Evolutionary conservation across 345 rosid species (phyloP).

Genomic region (Salix udensis): DNA sequence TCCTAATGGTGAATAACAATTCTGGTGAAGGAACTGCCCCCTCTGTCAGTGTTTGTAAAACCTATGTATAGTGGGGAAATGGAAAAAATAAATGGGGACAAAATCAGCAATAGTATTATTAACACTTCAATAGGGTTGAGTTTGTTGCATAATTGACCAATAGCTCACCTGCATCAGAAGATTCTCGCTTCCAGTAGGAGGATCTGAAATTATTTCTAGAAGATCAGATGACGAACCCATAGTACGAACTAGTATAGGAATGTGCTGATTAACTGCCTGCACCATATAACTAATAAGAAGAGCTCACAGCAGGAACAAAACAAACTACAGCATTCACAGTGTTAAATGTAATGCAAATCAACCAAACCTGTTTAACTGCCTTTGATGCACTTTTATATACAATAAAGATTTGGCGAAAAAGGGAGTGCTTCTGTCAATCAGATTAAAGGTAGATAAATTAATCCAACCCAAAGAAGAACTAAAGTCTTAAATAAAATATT

Average conservation of each 20-base stretch:
- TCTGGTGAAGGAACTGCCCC: constrained; percentile 73
- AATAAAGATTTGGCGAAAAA: constrained; percentile 72
- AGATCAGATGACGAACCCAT: constrained; percentile 91
- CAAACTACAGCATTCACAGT: neutral
- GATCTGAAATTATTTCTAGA: constrained; percentile 87
- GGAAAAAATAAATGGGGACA: constrained; percentile 10
- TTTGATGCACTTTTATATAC: constrained; percentile 56
- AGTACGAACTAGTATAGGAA: constrained; percentile 90
- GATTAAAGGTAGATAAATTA: constrained; percentile 19
- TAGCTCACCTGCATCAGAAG: constrained; percentile 76
- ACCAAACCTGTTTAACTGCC: constrained; percentile 74
- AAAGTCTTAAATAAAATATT: neutral
- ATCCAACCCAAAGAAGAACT: neutral
- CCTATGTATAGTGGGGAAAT: constrained; percentile 40
- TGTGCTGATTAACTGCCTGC: constrained; percentile 89
- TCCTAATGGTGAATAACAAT: constrained; percentile 65
- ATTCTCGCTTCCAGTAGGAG: constrained; percentile 80
- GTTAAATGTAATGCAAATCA: constrained; percentile 7
- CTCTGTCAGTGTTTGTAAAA: constrained; percentile 79
- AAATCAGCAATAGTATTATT: constrained; percentile 11
- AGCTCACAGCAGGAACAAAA: constrained; percentile 10
- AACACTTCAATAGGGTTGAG: constrained; percentile 1
- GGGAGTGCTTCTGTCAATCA: constrained; percentile 82
- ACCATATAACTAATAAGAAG: constrained; percentile 26
- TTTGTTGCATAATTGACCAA: constrained; percentile 11